These are phyloP conservation scores for Dactylis glomerata DNA, from an alignment of 176 grass and related monocot genomes.

Conservation along the genomic window DNA sequence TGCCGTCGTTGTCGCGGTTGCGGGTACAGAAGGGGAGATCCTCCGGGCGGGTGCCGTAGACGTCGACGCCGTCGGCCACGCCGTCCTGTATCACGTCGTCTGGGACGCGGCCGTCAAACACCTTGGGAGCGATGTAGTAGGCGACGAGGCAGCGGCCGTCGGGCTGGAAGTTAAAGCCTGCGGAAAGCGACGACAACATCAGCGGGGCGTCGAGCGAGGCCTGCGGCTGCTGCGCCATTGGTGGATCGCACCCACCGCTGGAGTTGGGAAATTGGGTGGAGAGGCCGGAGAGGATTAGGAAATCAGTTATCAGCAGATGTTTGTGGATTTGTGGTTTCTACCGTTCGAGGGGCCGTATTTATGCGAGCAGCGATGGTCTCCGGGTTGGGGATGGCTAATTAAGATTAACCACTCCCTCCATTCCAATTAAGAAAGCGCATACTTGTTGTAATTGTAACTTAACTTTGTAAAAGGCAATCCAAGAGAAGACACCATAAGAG, in stretches of 20 bases:
- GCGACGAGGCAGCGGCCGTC: neutral
- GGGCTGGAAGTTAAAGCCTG: neutral
- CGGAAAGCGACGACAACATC: neutral
- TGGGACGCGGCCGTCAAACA: neutral
- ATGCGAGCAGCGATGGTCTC: no score
- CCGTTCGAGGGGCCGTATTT: no score
- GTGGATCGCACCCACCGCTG: no score
- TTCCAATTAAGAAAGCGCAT: no score
- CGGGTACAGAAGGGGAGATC: neutral
- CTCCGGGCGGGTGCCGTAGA: neutral
- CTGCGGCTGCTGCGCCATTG: slow-evolving; percentile 20
- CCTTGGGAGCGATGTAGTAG: neutral
- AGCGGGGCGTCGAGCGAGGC: neutral
- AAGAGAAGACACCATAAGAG: no score
- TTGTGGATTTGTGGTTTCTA: no score
- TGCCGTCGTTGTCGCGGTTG: neutral
- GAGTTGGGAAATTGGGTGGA: neutral
- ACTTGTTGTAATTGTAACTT: no score
- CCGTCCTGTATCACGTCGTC: neutral
- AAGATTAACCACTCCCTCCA: no score
- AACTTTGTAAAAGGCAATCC: no score
- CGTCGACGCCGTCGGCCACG: slow-evolving; percentile 1
- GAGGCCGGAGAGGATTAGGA: neutral
- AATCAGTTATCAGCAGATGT: neutral
- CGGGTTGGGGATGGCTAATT: no score